Conservation (phyloP, 83 land plant genomes). For the Picea abies region DNA sequence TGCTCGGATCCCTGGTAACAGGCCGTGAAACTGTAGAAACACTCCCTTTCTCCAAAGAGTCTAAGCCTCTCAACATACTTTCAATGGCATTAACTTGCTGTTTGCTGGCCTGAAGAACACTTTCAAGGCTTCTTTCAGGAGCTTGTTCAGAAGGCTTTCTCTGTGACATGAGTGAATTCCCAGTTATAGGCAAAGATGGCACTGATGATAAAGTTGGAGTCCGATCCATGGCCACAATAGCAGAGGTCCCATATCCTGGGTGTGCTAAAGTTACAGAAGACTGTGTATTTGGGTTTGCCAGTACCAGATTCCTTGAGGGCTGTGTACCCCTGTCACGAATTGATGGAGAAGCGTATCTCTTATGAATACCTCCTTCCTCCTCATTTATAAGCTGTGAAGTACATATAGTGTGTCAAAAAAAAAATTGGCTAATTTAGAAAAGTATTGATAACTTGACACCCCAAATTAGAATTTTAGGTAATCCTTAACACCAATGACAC, state of each 20-base stretch:
- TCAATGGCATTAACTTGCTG: slow-evolving; percentile 71
- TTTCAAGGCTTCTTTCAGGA: slow-evolving; percentile 87
- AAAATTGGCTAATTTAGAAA: neutral
- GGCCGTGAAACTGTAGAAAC: slow-evolving; percentile 40
- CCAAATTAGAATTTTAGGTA: neutral
- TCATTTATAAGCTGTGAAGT: slow-evolving; percentile 56
- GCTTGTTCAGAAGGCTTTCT: slow-evolving; percentile 54
- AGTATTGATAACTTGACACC: neutral
- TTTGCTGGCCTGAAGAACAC: slow-evolving; percentile 39
- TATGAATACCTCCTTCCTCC: slow-evolving; percentile 92
- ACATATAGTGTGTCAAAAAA: neutral
- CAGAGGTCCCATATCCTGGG: slow-evolving; percentile 76
- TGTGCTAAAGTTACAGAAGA: slow-evolving; percentile 33
- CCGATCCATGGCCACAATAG: slow-evolving; percentile 85
- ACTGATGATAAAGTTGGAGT: slow-evolving; percentile 58
- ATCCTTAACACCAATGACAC: no score
- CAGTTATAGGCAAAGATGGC: slow-evolving; percentile 39
- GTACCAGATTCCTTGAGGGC: slow-evolving; percentile 30
- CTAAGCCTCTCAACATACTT: slow-evolving; percentile 83
- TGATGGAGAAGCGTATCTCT: slow-evolving; percentile 88
- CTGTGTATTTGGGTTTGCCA: slow-evolving; percentile 21
- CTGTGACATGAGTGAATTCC: slow-evolving; percentile 40
- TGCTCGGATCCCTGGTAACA: slow-evolving; percentile 80
- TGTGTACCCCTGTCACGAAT: slow-evolving; percentile 58
- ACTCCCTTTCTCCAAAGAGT: slow-evolving; percentile 59